Base-by-base conservation (phyloP, 2,329 filamentous ascomycete genomes). In the Ceratocystis lukuohia region DNA sequence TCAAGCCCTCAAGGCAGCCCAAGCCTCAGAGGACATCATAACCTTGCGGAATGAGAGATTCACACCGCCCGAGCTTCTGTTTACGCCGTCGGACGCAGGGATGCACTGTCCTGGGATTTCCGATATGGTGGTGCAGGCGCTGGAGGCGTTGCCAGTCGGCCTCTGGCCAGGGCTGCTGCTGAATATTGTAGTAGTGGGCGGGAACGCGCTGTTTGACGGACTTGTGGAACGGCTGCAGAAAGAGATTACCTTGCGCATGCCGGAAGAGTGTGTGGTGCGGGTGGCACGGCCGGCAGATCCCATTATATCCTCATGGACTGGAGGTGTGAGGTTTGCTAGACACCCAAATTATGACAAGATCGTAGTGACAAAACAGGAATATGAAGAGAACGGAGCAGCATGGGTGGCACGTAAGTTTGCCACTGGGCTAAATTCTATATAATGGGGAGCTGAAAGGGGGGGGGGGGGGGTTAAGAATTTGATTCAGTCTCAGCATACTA, bases 1-100 rank as follows among this genome's bases (percentile, higher is more conserved):
- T 57, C 76, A 53, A 80, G 2, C 75, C 75, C 33, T 81, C 80
- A 70, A 71, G 76, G 77, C 72, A 72, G 69, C 73, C 0, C 68
- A 76, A 56, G 75, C 75, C 10, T 79, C 80, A 28, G 93, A 97
- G 73, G 92, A 97, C 73, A 80, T 92, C 15, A 77, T 99, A 69
- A 90, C 91, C 0, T 80, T 99, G 8, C 87, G 90, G 3, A 97
- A 96, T 74, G 94, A 99, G 77, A 84, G 93, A 59, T 99, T 99
- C 73, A 80, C 85, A 1, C 88, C 96, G 0, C 93, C 94, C 0
- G 94, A 99, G 74, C 80, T 97, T 5, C 77, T 99, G 2, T 97
- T 99, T 77, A 88, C 83, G 66, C 94, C 94, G 0, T 81, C 82
- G 2, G 93, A 97, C 75, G 86, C 96, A 56, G 92, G 91, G 0